These are phyloP conservation scores for Echeveria elegans DNA, from an alignment of 164 flowering plant species.

Conservation along the genomic window DNA sequence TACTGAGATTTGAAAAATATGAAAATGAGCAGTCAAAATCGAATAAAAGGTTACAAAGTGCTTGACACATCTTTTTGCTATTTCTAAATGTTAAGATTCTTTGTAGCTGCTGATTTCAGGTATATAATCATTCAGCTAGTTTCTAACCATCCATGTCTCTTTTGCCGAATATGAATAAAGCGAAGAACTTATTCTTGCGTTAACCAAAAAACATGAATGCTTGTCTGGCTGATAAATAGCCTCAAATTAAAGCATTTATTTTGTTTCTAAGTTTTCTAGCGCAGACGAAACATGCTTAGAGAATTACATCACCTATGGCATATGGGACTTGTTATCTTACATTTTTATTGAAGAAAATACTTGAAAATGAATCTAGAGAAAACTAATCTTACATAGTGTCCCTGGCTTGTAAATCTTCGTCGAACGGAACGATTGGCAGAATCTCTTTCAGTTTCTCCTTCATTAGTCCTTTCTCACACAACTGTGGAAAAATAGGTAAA, in stretches of 20 bases:
- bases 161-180: not conserved
- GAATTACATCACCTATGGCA: not conserved
- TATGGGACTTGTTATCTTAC: not conserved
- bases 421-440: slow-evolving; percentile 48
- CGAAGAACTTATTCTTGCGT: not conserved
- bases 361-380: not conserved
- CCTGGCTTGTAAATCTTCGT: slow-evolving; percentile 42
- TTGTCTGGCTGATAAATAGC: not conserved
- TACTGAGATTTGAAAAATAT: no score
- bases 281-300: not conserved
- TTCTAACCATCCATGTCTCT: not conserved
- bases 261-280: not conserved
- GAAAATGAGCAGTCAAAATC: not conserved
- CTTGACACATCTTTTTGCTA: not conserved
- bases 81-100: not conserved
- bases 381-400: slow-evolving; percentile 23
- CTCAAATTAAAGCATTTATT: not conserved
- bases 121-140: not conserved
- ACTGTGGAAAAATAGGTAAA: slow-evolving; percentile 20
- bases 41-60: not conserved
- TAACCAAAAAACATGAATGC: not conserved
- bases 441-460: slow-evolving; percentile 45
- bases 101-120: not conserved
- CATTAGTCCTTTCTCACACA: slow-evolving; percentile 28
- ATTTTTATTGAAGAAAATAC: not conserved